Base-by-base conservation (phyloP, 495 filamentous ascomycete species). In the Gamarada debralockiae region DNA sequence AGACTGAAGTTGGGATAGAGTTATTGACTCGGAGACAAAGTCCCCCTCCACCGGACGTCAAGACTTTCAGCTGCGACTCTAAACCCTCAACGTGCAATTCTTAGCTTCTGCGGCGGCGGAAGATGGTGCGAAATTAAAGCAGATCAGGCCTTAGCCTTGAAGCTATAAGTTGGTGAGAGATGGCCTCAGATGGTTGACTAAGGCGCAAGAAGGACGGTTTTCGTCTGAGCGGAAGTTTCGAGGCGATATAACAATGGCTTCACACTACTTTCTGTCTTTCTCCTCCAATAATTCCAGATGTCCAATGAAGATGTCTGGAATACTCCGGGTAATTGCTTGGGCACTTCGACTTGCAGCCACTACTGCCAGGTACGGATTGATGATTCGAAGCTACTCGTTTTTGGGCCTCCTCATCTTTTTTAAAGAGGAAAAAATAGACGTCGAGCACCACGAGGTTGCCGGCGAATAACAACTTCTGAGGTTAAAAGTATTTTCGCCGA, bases 1-100 rank as follows among this genome's bases (percentile, higher is more conserved):
- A 42, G 51, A 55, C 24, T 51, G 56, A 59, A 27, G 52, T 59
- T 55, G 46, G 48, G 48, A 55, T 55, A 59, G 48, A 59, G 52
- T 55, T 59, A 39, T 21, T 27, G 40, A 51, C 15, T 33, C 24
- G 42, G 43, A 41, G 38, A 46, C 41, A 44, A 24, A 29, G 27
- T 29, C 39, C 13, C 37, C 33, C 45, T 49, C 33, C 22, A 36
- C 12, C 14, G 22, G 41, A 39, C 31, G 34, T 50, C 46, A 42
- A 22, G 15, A 34, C 29, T 22, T 29, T 38, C 40, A 40, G 47
- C 33, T 37, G 54, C 36, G 29, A 33, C 36, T 44, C 41, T 22
- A 53, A 48, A 24, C 43, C 29, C 50, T 31, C 17, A 41, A 25
- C 33, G 22, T 31, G 50, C 31, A 34, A 45, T 17, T 4, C 23